A percentile compares a stretch with the other conserved stretches of the same genome.
phyloP scores from a whole-genome alignment of 2,329 filamentous ascomycete species.

The Coniochaeta sp. region DNA sequence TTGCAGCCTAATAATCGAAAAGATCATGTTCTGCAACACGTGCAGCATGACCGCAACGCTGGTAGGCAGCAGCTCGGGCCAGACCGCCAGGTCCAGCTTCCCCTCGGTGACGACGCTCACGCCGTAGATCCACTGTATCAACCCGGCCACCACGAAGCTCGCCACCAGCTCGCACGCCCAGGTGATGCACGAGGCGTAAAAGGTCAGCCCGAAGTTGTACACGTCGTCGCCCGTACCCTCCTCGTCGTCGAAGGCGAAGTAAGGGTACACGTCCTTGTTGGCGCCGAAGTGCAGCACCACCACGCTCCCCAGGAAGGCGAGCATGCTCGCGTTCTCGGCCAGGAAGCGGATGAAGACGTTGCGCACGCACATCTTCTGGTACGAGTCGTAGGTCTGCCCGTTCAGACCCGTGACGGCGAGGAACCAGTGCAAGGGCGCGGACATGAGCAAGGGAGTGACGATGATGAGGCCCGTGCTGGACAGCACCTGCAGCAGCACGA shows the following conservation, averaged over 20 bases:
- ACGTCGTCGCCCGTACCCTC: conserved; percentile 29
- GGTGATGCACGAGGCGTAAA: conserved; percentile 55
- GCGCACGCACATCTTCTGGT: conserved; percentile 58
- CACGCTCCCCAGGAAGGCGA: conserved; percentile 59
- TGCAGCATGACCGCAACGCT: conserved; percentile 60
- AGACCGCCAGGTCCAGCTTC: conserved; percentile 55
- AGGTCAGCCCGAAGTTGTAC: conserved; percentile 58
- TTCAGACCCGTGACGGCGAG: conserved; percentile 48
- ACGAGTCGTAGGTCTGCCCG: conserved; percentile 52
- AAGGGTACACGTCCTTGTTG: conserved; percentile 63
- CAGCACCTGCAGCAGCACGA: conserved; percentile 57
- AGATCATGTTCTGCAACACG: conserved; percentile 65
- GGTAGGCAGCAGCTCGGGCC: conserved; percentile 61
- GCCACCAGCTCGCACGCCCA: conserved; percentile 61
- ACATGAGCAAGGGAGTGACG: conserved; percentile 58
- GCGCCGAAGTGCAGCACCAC: conserved; percentile 59
- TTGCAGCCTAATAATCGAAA: conserved; percentile 59
- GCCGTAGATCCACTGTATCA: conserved; percentile 51
- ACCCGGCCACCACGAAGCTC: conserved; percentile 49
- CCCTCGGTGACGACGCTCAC: conserved; percentile 59
- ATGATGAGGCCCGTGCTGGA: conserved; percentile 58
- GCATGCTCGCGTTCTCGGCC: conserved; percentile 62
- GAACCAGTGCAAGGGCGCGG: conserved; percentile 46
- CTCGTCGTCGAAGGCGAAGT: conserved; percentile 56
- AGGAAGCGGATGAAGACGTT: conserved; percentile 62